A percentile compares a stretch with the other conserved stretches of the same genome.
Conservation (phyloP, 768 basidiomycete genomes). For the Calvatia gigantea region DNA sequence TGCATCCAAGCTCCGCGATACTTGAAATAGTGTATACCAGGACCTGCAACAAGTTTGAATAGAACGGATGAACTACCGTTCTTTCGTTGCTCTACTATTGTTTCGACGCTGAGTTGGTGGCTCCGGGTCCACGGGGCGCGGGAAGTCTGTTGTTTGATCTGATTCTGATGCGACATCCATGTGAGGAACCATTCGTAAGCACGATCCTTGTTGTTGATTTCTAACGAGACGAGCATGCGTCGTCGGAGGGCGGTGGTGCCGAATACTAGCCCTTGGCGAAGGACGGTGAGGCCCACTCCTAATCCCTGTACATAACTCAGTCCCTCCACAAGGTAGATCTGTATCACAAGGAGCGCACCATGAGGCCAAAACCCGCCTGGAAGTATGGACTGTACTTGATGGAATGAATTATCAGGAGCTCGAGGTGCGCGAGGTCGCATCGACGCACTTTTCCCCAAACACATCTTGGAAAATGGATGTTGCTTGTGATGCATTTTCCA, state of each 20-base stretch:
- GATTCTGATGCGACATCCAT: constrained; percentile 84
- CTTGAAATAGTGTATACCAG: constrained; percentile 90
- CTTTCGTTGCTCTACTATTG: constrained; percentile 80
- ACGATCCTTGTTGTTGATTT: constrained; percentile 94
- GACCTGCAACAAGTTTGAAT: constrained; percentile 94
- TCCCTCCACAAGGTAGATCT: background rate
- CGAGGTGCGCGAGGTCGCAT: constrained; percentile 4
- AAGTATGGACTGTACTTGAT: constrained; percentile 85
- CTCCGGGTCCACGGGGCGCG: constrained; percentile 58
- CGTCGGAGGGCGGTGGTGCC: constrained; percentile 77
- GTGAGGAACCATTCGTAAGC: constrained; percentile 95
- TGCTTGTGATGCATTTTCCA: constrained; percentile 13
- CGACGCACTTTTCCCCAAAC: constrained; percentile 65
- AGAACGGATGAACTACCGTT: constrained; percentile 88
- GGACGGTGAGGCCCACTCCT: constrained; percentile 75
- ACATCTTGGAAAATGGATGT: constrained; percentile 34
- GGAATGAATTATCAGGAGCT: constrained; percentile 14
- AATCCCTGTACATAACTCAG: constrained; percentile 61
- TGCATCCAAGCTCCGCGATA: constrained; percentile 96
- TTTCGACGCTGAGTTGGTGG: constrained; percentile 95
- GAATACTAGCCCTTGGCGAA: constrained; percentile 67
- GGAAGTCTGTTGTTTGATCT: constrained; percentile 15
- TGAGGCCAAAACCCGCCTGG: constrained; percentile 95
- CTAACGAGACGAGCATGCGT: constrained; percentile 89
- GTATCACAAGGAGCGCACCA: constrained; percentile 49